phyloP scores from a whole-genome alignment of 345 rosid species.

The Eucalyptus decipiens region DNA sequence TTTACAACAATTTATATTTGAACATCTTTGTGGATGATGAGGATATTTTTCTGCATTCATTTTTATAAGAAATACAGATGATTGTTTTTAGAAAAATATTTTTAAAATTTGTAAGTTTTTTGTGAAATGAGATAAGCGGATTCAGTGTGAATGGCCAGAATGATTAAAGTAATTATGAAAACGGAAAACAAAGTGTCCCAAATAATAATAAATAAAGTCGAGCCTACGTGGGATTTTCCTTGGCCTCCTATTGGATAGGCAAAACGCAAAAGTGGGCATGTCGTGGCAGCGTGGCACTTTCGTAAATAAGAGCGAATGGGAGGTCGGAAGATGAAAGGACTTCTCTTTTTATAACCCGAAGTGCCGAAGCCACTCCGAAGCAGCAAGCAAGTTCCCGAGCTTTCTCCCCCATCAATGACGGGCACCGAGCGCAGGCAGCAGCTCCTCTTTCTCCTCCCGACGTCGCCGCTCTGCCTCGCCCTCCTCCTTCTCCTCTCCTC shows the following conservation, averaged over 20 bases:
- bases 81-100: accelerated
- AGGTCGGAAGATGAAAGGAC: background rate
- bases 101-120: accelerated
- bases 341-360: background rate
- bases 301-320: background rate
- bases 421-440: background rate
- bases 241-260: background rate
- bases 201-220: background rate
- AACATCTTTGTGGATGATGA: accelerated
- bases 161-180: background rate
- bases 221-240: background rate
- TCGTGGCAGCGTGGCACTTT: background rate
- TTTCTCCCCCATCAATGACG: background rate
- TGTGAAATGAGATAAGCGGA: background rate
- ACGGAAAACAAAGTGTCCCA: background rate
- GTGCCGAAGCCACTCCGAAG: background rate
- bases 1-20: accelerated
- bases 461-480: background rate
- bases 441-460: background rate
- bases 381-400: background rate
- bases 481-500: background rate
- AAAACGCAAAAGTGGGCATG: background rate
- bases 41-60: accelerated
- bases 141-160: background rate
- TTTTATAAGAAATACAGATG: accelerated